Evolutionary conservation across 495 filamentous ascomycete genomes (phyloP), one percentile per base, ranked within the genome.

Genomic region (Penicillium longicatenatum): DNA sequence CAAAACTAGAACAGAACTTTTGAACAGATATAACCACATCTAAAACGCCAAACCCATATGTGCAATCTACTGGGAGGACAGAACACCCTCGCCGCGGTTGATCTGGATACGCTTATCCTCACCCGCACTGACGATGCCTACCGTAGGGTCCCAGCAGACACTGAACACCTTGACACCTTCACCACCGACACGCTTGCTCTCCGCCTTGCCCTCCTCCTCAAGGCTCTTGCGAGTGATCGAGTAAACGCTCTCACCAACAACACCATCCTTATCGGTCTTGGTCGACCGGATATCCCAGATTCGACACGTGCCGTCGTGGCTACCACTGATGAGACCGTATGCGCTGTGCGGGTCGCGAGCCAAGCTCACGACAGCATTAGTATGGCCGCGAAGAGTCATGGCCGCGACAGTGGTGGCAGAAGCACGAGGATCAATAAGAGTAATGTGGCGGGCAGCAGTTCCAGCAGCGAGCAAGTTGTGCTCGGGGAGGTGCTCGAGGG

Each of bases 71-170:
- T 65, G 55, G 9, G 73, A 70, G 56, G 73, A 75, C 61, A 79
- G 50, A 31, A 80, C 73, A 42, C 76, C 76, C 54, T 80, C 74
- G 24, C 87, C 87, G 50, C 81, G 77, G 75, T 98, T 96, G 57
- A 98, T 85, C 77, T 98, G 95, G 61, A 98, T 87, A 76, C 82
- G 83, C 76, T 90, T 92, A 71, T 98, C 94, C 82, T 97, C 92
- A 12, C 92, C 91, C 6, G 78, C 92, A 71, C 90, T 95, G 21
- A 97, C 88, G 70, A 98, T 96, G 8, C 94, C 94, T 42, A 95
- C 79, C 19, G 79, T 78, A 61, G 75, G 74, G 75, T 96, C 90
- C 94, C 94, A 98, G 63, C 79, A 84, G 6, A 98, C 91, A 17
- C 86, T 83, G 77, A 98, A 95, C 44, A 98, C 92, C 82, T 95